These are phyloP conservation scores for Mycena latifolia DNA, from an alignment of 768 basidiomycete genomes.

Conservation along the genomic window DNA sequence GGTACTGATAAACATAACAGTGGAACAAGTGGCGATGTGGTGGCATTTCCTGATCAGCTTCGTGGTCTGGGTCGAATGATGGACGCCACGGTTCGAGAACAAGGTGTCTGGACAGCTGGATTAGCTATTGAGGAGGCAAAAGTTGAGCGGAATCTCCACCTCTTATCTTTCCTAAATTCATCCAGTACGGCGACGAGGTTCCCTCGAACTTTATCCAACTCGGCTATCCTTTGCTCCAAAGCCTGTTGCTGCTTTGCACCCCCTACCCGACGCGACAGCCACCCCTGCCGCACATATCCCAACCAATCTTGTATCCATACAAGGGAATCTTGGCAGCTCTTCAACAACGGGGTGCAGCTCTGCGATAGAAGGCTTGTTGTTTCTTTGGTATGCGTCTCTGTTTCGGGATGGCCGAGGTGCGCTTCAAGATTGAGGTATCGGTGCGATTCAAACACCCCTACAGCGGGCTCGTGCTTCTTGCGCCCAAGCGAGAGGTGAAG, in stretches of 20 bases:
- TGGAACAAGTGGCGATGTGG: constrained; percentile 81
- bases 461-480: constrained; percentile 61
- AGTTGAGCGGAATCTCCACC: constrained; percentile 52
- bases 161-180: constrained; percentile 60
- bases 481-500: constrained; percentile 51
- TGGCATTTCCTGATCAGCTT: constrained; percentile 56
- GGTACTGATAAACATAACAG: constrained; percentile 80
- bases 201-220: constrained; percentile 51
- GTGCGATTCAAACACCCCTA: constrained; percentile 82
- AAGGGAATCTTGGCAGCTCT: constrained; percentile 55
- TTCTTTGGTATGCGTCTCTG: constrained; percentile 54
- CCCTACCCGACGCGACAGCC: constrained; percentile 52
- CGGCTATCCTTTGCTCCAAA: constrained; percentile 50
- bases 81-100: constrained; percentile 74
- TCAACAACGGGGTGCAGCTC: constrained; percentile 68
- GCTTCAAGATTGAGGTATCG: constrained; percentile 78
- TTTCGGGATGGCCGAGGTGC: constrained; percentile 62
- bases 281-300: constrained; percentile 47
- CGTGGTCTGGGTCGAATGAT: constrained; percentile 54
- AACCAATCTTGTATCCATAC: constrained; percentile 65
- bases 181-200: constrained; percentile 54
- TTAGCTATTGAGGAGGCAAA: not conserved
- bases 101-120: constrained; percentile 48
- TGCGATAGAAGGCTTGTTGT: constrained; percentile 60
- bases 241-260: constrained; percentile 44